phyloP scores from a whole-genome alignment of 2,329 filamentous ascomycete species.

The Pseudopyricularia javanii region DNA sequence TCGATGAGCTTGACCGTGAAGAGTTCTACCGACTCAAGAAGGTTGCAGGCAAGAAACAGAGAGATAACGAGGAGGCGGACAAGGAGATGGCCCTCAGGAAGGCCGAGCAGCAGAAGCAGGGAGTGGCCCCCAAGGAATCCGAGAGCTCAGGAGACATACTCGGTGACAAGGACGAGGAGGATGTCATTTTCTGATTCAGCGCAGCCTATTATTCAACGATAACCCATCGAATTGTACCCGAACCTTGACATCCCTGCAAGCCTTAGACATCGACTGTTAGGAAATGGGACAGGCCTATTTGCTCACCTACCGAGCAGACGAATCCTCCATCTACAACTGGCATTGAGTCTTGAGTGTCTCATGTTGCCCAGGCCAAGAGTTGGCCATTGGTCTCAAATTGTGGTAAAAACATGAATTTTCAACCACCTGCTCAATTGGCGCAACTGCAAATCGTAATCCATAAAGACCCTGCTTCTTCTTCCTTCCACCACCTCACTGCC shows the following conservation, averaged over 20 bases:
- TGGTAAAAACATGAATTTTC: too few relatives aligned
- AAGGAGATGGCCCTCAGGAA: slow-evolving; percentile 66
- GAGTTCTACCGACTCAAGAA: slow-evolving; percentile 98
- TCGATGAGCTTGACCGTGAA: slow-evolving; percentile 93
- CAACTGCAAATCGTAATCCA: too few relatives aligned
- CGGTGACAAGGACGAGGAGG: slow-evolving; percentile 65
- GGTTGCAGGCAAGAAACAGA: slow-evolving; percentile 74
- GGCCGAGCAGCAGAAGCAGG: slow-evolving; percentile 21
- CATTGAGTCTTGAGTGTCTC: too few relatives aligned
- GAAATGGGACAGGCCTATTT: too few relatives aligned
- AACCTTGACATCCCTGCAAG: too few relatives aligned
- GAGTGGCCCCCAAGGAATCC: slow-evolving; percentile 9
- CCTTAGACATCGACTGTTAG: too few relatives aligned
- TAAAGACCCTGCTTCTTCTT: too few relatives aligned
- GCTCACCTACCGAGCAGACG: too few relatives aligned
- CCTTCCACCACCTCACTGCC: slow-evolving; percentile 56
- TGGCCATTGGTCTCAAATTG: too few relatives aligned
- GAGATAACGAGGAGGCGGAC: slow-evolving; percentile 60
- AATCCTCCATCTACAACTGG: too few relatives aligned
- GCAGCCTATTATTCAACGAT: neutral
- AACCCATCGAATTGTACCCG: neutral
- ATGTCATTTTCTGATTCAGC: slow-evolving; percentile 63
- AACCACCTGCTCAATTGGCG: too few relatives aligned
- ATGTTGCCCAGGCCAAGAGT: too few relatives aligned
- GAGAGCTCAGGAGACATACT: slow-evolving; percentile 50